A percentile compares a stretch with the other conserved stretches of the same genome.
Evolutionary conservation across 345 rosid genomes (phyloP).

Genomic region (Sisymbrium altissimum): DNA sequence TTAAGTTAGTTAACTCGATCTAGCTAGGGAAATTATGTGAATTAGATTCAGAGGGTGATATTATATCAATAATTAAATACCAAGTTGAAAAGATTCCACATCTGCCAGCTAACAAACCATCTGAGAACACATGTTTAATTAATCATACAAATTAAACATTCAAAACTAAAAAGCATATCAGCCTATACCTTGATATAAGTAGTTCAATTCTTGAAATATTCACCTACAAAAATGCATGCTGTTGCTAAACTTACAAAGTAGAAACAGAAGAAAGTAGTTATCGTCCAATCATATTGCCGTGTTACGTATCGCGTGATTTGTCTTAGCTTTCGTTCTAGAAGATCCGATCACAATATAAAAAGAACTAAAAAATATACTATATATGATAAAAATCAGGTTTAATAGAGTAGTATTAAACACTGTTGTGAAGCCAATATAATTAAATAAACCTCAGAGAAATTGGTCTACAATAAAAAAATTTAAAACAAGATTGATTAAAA

Average conservation of each 20-base stretch:
- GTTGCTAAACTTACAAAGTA: not conserved
- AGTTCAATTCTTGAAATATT: not conserved
- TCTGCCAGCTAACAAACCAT: slow-evolving; percentile 27
- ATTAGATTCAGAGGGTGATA: slow-evolving; percentile 8
- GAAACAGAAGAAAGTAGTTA: not conserved
- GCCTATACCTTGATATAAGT: not conserved
- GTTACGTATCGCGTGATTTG: not conserved
- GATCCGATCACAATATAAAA: not conserved
- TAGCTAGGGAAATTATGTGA: not conserved
- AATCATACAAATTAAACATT: not conserved
- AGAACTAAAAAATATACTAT: not conserved
- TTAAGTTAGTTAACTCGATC: not conserved
- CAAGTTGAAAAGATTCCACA: slow-evolving; percentile 19
- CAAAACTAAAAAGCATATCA: not conserved
- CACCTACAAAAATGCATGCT: not conserved
- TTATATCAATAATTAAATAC: not conserved
- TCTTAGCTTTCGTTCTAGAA: not conserved
- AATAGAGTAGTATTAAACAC: slow-evolving; percentile 5
- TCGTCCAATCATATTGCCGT: not conserved
- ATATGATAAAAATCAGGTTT: slow-evolving; percentile 10
- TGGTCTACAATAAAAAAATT: not conserved
- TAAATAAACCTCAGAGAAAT: not conserved
- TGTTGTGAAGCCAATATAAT: slow-evolving; percentile 16
- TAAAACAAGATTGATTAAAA: not conserved
- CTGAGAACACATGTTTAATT: not conserved